Evolutionary conservation across 768 basidiomycete genomes (phyloP), one percentile per base, ranked within the genome.

Genomic region (Ramaria rubella): DNA sequence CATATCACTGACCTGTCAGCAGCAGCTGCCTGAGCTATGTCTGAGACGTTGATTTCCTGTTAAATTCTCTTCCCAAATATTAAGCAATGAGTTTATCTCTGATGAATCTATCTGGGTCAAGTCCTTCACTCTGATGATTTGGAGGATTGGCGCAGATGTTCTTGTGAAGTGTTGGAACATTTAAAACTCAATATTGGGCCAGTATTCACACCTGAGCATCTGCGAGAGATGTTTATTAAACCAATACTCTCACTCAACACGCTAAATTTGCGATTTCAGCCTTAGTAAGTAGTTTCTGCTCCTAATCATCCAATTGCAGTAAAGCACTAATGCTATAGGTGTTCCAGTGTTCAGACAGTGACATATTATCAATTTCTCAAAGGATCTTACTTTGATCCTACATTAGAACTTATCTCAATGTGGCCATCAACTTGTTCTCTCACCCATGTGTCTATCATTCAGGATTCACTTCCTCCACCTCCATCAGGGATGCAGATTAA

Each of bases 311-410:
- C 55, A 33, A 3, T 23, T 17, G 42, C 49, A 2, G 33, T 30
- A 52, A 44, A 29, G 57, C 26, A 51, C 21, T 51, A 56, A 24
- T 42, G 44, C 60, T 24, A 26, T 17, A 29, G 29, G 21, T n/a
- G 14, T 21, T 40, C 8, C 59, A 86, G 87, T 51, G 84, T 89
- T 9, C 78, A 85, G 62, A 80, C 75, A 65, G 86, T 89, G 1
- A 84, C 80, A n/a, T n/a, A 1, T 67, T 83, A 84, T 61, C 87
- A 87, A 59, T 94, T 94, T 67, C 78, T 91, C 36, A n/a, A 85
- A 83, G 92, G 92, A 23, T 80, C 83, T 38, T 94, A 94, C 68
- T 94, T 91, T 62, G 91, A 95, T 66, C 83, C 81, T 2, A 75
- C n/a, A n/a, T n/a, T 94, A 3, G 66, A 73, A 19, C 77, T 78